Base-by-base conservation (phyloP, 345 rosid species). In the Turnera subulata region DNA sequence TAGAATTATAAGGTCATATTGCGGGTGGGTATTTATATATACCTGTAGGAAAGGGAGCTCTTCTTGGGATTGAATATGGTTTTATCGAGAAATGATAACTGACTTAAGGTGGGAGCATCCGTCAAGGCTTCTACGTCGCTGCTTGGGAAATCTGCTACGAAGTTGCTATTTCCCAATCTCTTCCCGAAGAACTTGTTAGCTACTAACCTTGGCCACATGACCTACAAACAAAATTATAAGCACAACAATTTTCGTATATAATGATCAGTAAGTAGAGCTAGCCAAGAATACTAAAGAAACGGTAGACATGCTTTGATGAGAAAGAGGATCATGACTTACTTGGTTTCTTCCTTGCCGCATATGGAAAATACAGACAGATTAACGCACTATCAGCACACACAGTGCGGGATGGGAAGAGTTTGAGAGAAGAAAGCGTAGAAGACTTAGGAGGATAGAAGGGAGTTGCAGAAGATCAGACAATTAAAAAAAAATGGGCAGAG, bases 151-250 rank as follows among this genome's bases (percentile, higher is more conserved):
- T 88, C 97, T 0, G 97, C 83, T 0, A 81, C 81, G n/a, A 91
- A 91, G 62, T 76, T 85, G 72, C 66, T 82, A 85, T 85, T 79
- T n/a, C 94, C 88, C 42, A 78, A 52, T 52, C 80, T 65, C 61
- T 73, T 84, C 65, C 76, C 67, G 25, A 90, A 72, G 74, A 83
- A 33, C 77, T 87, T 90, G 70, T 68, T 87, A 21, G 82, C 90
- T 26, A 87, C 81, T 63, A 87, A 73, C 78, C 78, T 82, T 25
- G 87, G 91, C 95, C 89, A 84, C 87, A 82, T 84, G 60, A 88
- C 79, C 85, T 82, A 46, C 5, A 72, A 38, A 55, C 15, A 19
- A 11, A 50, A 1, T 10, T 23, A 58, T n/a, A n/a, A n/a, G n/a
- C n/a, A n/a, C n/a, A n/a, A n/a, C n/a, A n/a, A n/a, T n/a, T n/a